Evolutionary conservation across 1,284 basidiomycete species (phyloP).

Genomic region (Volvariella volvacea): DNA sequence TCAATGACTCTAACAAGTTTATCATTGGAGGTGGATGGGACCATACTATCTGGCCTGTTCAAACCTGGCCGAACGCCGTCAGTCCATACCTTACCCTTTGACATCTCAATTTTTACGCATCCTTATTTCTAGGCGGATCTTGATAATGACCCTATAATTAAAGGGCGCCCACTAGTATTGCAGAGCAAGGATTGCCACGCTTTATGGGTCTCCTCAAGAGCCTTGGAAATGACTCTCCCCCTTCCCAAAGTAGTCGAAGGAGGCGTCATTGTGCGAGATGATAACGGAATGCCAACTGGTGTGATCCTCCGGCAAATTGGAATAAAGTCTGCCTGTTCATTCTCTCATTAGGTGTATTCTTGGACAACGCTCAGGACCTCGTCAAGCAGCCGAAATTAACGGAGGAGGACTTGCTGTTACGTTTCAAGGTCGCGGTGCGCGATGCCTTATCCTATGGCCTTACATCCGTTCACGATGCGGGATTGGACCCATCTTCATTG

Average conservation of each 20-base stretch:
- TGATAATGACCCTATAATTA: constrained; percentile 61
- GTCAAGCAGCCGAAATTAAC: constrained; percentile 59
- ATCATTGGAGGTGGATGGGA: constrained; percentile 90
- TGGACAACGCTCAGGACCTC: constrained; percentile 69
- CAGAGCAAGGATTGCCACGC: constrained; percentile 88
- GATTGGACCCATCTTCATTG: constrained; percentile 61
- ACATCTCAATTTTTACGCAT: constrained; percentile 3
- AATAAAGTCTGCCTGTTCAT: constrained; percentile 8
- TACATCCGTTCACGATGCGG: constrained; percentile 82
- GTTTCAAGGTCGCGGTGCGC: constrained; percentile 56
- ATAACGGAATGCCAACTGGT: constrained; percentile 70
- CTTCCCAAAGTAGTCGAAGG: constrained; percentile 69
- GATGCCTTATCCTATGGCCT: constrained; percentile 70
- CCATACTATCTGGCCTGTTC: constrained; percentile 70
- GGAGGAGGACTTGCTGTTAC: constrained; percentile 54
- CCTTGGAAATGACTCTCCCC: constrained; percentile 53
- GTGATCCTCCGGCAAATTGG: constrained; percentile 10
- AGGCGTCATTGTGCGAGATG: constrained; percentile 73
- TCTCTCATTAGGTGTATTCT: constrained; percentile 44
- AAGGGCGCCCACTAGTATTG: constrained; percentile 64
- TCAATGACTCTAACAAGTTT: constrained; percentile 51
- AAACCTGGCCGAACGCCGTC: constrained; percentile 73
- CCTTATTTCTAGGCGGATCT: constrained; percentile 57
- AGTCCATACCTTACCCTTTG: constrained; percentile 18
- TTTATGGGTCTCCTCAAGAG: constrained; percentile 71